These are phyloP conservation scores for Cladosporium sp. DNA, from an alignment of 2,329 filamentous ascomycete genomes.

Conservation along the genomic window DNA sequence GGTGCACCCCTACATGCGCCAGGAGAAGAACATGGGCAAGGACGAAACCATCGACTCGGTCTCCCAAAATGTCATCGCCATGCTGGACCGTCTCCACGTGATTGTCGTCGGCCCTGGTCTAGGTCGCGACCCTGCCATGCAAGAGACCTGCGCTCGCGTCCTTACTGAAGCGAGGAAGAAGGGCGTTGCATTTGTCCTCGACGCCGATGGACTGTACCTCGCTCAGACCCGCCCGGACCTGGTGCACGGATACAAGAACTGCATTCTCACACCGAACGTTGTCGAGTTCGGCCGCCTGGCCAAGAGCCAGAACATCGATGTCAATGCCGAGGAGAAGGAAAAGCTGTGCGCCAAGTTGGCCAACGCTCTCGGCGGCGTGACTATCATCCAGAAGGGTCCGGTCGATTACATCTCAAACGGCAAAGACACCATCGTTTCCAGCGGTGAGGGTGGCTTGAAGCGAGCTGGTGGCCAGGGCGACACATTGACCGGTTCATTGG, in stretches of 20 bases:
- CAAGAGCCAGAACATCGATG: constrained; percentile 70
- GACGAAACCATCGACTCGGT: constrained; percentile 64
- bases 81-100: constrained; percentile 86
- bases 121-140: constrained; percentile 86
- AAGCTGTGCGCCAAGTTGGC: constrained; percentile 71
- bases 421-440: constrained; percentile 70
- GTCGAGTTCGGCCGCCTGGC: constrained; percentile 87
- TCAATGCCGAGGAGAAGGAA: constrained; percentile 51
- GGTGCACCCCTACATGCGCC: constrained; percentile 95
- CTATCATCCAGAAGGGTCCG: constrained; percentile 84
- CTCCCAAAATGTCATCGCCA: constrained; percentile 68
- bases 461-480: constrained; percentile 93
- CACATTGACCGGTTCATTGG: constrained; percentile 86
- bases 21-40: constrained; percentile 61
- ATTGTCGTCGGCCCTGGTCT: constrained; percentile 91
- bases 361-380: constrained; percentile 79
- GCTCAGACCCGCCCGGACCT: constrained; percentile 75
- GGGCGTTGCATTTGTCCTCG: constrained; percentile 79
- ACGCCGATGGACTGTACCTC: constrained; percentile 84
- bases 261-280: constrained; percentile 91
- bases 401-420: constrained; percentile 85
- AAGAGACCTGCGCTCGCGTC: constrained; percentile 77
- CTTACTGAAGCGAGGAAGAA: constrained; percentile 74
- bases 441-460: constrained; percentile 81
- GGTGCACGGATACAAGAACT: constrained; percentile 77